Evolutionary conservation across 2,329 filamentous ascomycete species (phyloP), one percentile per base, ranked within the genome.

Genomic region (Colletotrichum eleusines): DNA sequence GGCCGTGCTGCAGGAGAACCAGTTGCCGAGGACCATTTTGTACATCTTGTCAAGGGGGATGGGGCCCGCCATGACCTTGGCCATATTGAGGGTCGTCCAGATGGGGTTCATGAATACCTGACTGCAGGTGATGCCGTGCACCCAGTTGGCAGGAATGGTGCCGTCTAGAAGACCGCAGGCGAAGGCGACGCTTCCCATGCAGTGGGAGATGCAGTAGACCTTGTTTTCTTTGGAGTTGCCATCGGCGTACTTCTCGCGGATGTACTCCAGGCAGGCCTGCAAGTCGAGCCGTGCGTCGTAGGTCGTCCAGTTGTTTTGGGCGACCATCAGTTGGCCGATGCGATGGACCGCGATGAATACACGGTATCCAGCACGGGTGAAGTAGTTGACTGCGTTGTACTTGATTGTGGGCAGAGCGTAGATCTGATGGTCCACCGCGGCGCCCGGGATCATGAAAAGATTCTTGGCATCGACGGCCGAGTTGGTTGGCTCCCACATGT

Each of bases 91-190:
- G 1, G 80, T 78, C 72, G 83, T 83, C 86, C 88, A 91, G 55
- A 88, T 82, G 1, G 89, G 87, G 78, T 91, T 87, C 82, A 90
- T 88, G 77, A 91, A 91, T 2, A 90, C 88, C 75, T 91, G 88
- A 44, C 85, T 88, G 76, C 84, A 86, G 0, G 85, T 86, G 64
- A 91, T 81, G 23, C 89, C 89, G 23, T 81, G 78, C 74, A 91
- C 83, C 88, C 88, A 91, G 50, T 77, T 76, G 0, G 84, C 74
- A 0, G 88, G 87, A 62, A 91, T 88, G 0, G 86, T 87, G 46
- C 89, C 89, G 76, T 90, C 88, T 1, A 92, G 83, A 1, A 92
- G 81, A n/a, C 88, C 89, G 5, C 83, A 80, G 0, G 87, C 80
- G 63, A 88, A 83, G 1, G 89, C 87, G 0, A 91, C 88, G 53